phyloP scores from a whole-genome alignment of 768 basidiomycete species.

The Leucocoprinus leucothites region DNA sequence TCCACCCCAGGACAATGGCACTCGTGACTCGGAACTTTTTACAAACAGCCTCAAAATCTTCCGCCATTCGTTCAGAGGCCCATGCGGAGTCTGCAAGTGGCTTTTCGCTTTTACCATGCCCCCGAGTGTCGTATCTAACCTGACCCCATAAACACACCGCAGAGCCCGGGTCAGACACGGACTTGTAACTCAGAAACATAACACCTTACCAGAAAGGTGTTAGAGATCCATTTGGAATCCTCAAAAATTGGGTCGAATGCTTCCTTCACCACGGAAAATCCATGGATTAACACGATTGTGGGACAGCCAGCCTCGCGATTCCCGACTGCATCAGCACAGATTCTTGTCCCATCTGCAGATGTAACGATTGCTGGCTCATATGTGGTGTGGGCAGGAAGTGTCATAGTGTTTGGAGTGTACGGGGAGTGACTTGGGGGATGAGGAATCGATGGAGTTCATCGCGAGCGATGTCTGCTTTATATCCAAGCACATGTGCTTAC shows the following conservation, averaged over 20 bases:
- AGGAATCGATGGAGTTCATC: no score
- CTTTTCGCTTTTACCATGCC: constrained; percentile 30
- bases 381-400: no score
- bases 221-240: constrained; percentile 23
- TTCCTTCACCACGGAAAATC: constrained; percentile 24
- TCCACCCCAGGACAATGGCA: constrained; percentile 34
- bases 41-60: constrained; percentile 30
- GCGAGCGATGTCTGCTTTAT: no score
- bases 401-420: no score
- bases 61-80: constrained; percentile 24
- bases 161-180: no score
- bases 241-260: constrained; percentile 31
- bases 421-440: no score
- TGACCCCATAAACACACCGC: no score
- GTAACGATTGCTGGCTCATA: no score
- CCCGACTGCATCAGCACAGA: no score
- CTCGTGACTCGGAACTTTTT: constrained; percentile 24
- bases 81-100: constrained; percentile 22
- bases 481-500: no score
- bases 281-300: constrained; percentile 34
- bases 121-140: constrained; percentile 26
- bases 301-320: constrained; percentile 9
- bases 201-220: constrained; percentile 23
- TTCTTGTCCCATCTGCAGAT: no score
- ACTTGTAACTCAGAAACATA: no score